Evolutionary conservation across 164 flowering plant genomes (phyloP), one percentile per base, ranked within the genome.

Genomic region (Aristolochia fimbriata): DNA sequence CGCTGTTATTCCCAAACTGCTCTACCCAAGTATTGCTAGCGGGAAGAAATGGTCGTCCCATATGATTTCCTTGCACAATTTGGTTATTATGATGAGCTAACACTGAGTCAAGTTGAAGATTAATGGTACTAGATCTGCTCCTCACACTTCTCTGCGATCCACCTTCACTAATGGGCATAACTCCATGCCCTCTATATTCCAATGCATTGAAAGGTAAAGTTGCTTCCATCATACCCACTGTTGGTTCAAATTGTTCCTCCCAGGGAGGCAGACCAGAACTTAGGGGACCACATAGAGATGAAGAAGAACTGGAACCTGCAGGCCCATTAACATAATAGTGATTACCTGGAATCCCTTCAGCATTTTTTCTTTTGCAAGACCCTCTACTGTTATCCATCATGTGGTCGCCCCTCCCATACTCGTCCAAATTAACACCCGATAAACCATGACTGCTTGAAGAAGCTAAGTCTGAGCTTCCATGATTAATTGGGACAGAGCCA

Each of bases 361-460:
- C 73, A 62, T 68, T 78, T 65, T 89, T 87, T 70, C 88, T 79
- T 77, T 89, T 92, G 73, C 71, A 74, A 55, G 83, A 71, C 31
- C 74, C 82, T 73, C 86, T 64, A 16, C 57, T 62, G 68, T 67
- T 73, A 70, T 85, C 90, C 63, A 80, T 66, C 56, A 78, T 70
- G 58, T 74, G 76, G 61, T 60, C 63, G 53, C 67, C 71, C 60
- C 85, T 73, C 53, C 72, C 85, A 68, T 75, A 80, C 25, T 77
- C 83, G 72, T 73, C 78, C 11, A 71, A 20, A 57, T 74, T 61
- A 69, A 71, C 68, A 59, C 81, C 83, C 71, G 56, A 20, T 13
- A 68, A 64, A 37, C 78, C 72, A 21, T 66, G 79, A 64, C 62
- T 77, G 69, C 78, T 81, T 6, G 85, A 78, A 58, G 82, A 75